phyloP scores from a whole-genome alignment of 495 filamentous ascomycete species.

The Neurospora tetrasperma region DNA sequence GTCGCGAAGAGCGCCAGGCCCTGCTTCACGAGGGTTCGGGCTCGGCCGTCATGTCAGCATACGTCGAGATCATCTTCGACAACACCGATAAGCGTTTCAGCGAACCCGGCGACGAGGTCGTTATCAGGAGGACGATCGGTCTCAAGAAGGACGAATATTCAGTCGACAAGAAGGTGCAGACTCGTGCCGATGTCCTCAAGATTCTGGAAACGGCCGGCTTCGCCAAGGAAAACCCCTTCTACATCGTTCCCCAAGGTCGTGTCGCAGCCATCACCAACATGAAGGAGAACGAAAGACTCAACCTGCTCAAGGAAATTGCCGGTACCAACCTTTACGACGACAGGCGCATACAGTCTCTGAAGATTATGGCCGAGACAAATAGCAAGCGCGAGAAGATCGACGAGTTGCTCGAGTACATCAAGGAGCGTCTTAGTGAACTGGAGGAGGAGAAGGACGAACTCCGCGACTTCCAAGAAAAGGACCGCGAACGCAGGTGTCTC shows the following conservation, averaged over 20 bases:
- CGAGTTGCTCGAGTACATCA: constrained; percentile 80
- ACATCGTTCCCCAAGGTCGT: constrained; percentile 95
- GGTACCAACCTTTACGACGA: constrained; percentile 96
- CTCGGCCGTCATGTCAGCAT: constrained; percentile 96
- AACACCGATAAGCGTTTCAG: constrained; percentile 95
- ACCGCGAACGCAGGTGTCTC: constrained; percentile 81
- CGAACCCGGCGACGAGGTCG: constrained; percentile 81
- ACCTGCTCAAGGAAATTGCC: constrained; percentile 90
- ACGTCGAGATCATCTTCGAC: constrained; percentile 98
- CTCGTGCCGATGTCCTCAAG: constrained; percentile 90
- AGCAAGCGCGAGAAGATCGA: constrained; percentile 93
- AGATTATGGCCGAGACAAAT: constrained; percentile 95
- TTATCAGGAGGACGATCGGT: constrained; percentile 87
- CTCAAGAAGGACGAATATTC: constrained; percentile 98
- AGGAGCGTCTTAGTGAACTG: constrained; percentile 76
- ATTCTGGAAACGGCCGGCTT: constrained; percentile 93
- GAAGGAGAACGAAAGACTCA: constrained; percentile 86
- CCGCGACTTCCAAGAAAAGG: constrained; percentile 84
- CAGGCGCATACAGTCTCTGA: constrained; percentile 75
- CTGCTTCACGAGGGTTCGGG: constrained; percentile 95
- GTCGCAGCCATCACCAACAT: constrained; percentile 96
- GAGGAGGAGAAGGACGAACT: constrained; percentile 97
- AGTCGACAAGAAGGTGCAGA: constrained; percentile 89
- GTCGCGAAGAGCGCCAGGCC: constrained; percentile 88
- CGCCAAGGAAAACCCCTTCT: constrained; percentile 95